Conservation (phyloP, 2,329 filamentous ascomycete genomes). For the Trichoderma breve region DNA sequence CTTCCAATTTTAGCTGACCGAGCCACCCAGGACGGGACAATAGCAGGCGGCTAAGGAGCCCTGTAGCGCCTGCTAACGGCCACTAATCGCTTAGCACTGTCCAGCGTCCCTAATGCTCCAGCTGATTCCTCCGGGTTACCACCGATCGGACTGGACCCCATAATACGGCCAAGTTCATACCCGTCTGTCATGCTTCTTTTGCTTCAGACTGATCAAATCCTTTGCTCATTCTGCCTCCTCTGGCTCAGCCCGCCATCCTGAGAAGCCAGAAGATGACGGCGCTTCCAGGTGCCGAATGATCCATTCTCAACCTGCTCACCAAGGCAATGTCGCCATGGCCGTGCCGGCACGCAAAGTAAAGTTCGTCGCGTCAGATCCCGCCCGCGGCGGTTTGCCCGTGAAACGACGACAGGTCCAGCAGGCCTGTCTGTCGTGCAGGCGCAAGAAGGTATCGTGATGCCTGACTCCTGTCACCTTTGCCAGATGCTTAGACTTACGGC, state of each 20-base stretch:
- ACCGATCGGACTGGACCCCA: background rate
- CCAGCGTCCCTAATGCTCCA: background rate
- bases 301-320: background rate
- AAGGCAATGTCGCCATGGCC: constrained; percentile 25
- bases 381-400: constrained; percentile 49
- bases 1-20: background rate
- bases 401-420: constrained; percentile 61
- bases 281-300: background rate
- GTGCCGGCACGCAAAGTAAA: constrained; percentile 41
- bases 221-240: background rate
- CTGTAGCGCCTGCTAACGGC: background rate
- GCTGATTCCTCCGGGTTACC: background rate
- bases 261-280: constrained; percentile 7
- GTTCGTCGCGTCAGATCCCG: constrained; percentile 55
- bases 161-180: background rate
- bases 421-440: constrained; percentile 55
- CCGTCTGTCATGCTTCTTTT: background rate
- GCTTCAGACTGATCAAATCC: background rate
- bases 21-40: background rate
- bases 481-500: background rate
- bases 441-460: constrained; percentile 45
- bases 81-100: background rate
- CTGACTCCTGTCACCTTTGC: background rate
- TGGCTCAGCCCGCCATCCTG: background rate
- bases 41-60: background rate